Base-by-base conservation (phyloP, 768 basidiomycete genomes). In the Rhizopogon sp. region DNA sequence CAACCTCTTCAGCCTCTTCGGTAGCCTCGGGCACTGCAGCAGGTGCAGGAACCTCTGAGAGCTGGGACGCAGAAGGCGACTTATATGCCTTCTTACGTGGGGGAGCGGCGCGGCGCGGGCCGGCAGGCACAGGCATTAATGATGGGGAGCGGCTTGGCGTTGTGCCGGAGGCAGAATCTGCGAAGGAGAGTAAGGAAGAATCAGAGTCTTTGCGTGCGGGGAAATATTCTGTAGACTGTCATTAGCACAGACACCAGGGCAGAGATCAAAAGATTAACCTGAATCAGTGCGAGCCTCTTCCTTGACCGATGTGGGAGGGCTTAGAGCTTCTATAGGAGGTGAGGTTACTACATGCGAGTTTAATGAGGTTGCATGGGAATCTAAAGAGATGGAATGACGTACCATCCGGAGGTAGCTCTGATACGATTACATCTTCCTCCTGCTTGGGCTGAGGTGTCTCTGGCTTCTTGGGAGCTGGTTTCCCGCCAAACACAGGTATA, bases 111-210 rank as follows among this genome's bases (percentile, higher is more conserved):
- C 90, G 80, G 43, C 87, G 82, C 42, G 90, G 90, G 16, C 75
- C 84, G 13, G 81, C 79, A 13, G 90, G 88, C 4, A 89, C 75
- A 20, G 90, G 88, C 84, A 93, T 91, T 0, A 82, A 75, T 5
- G 73, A 57, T 16, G 81, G 80, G 22, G 68, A 71, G 37, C 75
- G 77, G 10, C 74, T 54, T 4, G 71, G 61, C 35, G 70, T 68
- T 0, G 72, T 5, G 22, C 16, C 31, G 20, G 47, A 49, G 5
- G 43, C 1, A 62, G 61, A 44, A 17, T 63, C 22, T 17, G 66
- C 64, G 3, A 64, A 54, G 3, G 70, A 60, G 35, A 67, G 56
- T 28, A 53, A 56, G 13, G 73, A 70, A 39, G 67, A 66, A 39
- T 37, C 17, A 10, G 63, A 68, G 42, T 63, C 59, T 20, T 56